These are phyloP conservation scores for Fusarium nanum DNA, from an alignment of 2,329 filamentous ascomycete species.

Conservation along the genomic window DNA sequence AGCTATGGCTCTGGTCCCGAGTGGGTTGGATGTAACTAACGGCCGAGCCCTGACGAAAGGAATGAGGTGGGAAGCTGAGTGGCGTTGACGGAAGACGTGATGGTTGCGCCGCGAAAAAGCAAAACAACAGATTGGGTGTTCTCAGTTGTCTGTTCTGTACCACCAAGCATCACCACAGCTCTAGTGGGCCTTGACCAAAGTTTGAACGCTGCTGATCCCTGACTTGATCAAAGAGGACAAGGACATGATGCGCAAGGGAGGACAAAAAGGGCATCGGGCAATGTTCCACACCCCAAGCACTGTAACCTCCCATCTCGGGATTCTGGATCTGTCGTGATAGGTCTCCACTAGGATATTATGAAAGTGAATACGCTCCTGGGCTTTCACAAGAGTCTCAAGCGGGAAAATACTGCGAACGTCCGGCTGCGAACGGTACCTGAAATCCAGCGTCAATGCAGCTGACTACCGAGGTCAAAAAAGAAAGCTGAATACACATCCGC, in stretches of 20 bases:
- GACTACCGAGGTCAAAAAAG: neutral
- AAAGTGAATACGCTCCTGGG: neutral
- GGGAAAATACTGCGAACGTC: slow-evolving; percentile 34
- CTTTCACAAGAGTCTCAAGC: slow-evolving; percentile 32
- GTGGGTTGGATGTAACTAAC: slow-evolving; percentile 39
- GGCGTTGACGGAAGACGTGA: slow-evolving; percentile 40
- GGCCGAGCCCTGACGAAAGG: slow-evolving; percentile 39
- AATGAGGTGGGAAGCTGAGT: slow-evolving; percentile 44
- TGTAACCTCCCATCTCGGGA: slow-evolving; percentile 28
- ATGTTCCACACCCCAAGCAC: slow-evolving; percentile 15
- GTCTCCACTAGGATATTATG: slow-evolving; percentile 21
- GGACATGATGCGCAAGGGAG: slow-evolving; percentile 34
- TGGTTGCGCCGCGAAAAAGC: slow-evolving; percentile 46
- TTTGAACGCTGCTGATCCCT: slow-evolving; percentile 36
- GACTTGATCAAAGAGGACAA: slow-evolving; percentile 10
- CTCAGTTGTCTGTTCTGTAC: slow-evolving; percentile 20
- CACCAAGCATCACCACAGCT: slow-evolving; percentile 38
- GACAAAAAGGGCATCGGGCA: slow-evolving; percentile 14
- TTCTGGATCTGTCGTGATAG: slow-evolving; percentile 24
- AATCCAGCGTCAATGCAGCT: neutral
- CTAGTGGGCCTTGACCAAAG: slow-evolving; percentile 37
- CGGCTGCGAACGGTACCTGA: slow-evolving; percentile 13
- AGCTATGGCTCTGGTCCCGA: neutral
- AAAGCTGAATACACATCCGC: slow-evolving; percentile 18
- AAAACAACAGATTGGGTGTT: slow-evolving; percentile 32